These are phyloP conservation scores for Jackrogersella multiformis DNA, from an alignment of 495 filamentous ascomycete species.

Conservation along the genomic window DNA sequence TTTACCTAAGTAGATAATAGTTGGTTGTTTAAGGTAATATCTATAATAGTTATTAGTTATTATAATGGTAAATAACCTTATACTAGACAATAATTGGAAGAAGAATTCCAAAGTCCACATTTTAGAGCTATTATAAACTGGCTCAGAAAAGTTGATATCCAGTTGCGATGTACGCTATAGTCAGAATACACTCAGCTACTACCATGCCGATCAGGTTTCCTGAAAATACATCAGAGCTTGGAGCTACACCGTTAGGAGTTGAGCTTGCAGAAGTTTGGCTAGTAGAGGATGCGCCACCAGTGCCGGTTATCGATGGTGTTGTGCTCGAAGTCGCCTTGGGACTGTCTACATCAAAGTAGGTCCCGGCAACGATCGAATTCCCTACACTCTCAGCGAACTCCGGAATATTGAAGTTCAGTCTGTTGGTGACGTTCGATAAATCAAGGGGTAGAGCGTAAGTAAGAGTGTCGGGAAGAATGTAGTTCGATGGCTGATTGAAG, in stretches of 20 bases:
- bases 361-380: not conserved
- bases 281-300: not conserved
- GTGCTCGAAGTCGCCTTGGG: not conserved
- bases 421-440: constrained; percentile 3
- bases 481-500: constrained; percentile 1
- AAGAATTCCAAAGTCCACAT: not conserved
- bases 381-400: not conserved
- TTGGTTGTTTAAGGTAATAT: not conserved
- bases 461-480: not conserved
- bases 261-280: not conserved
- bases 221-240: not conserved
- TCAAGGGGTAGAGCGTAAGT: constrained; percentile 2
- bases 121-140: not conserved
- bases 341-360: constrained; percentile 6
- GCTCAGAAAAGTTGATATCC: not conserved
- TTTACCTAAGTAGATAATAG: too few species aligned
- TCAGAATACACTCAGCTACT: not conserved
- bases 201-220: not conserved
- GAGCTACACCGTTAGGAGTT: not conserved
- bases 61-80: not conserved
- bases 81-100: too few species aligned
- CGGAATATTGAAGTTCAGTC: constrained; percentile 4
- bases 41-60: not conserved
- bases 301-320: not conserved
- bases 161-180: not conserved